phyloP scores from a whole-genome alignment of 805 yeast species.

The Barnettozyma siamensis region DNA sequence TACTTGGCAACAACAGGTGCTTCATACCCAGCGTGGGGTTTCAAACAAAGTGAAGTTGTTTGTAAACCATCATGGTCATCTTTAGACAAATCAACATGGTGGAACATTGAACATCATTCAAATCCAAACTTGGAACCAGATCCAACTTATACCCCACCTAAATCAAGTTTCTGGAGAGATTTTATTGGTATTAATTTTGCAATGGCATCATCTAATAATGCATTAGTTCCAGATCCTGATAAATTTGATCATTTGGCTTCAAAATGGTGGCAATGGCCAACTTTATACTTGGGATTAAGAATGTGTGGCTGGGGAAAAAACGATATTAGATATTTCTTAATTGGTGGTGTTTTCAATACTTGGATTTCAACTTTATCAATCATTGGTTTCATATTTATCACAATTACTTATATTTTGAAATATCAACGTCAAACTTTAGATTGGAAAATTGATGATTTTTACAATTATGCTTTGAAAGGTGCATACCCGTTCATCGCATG shows the following conservation, averaged over 20 bases:
- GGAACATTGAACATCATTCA: slow-evolving; percentile 73
- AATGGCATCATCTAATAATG: slow-evolving; percentile 83
- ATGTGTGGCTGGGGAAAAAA: slow-evolving; percentile 64
- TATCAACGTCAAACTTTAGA: slow-evolving; percentile 69
- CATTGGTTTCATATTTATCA: slow-evolving; percentile 38
- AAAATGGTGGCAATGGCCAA: slow-evolving; percentile 84
- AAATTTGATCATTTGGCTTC: slow-evolving; percentile 68
- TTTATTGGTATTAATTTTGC: slow-evolving; percentile 71
- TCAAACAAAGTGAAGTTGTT: slow-evolving; percentile 74
- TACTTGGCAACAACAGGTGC: slow-evolving; percentile 71
- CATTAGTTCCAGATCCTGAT: slow-evolving; percentile 69
- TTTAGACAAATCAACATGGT: slow-evolving; percentile 81
- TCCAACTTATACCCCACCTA: slow-evolving; percentile 47
- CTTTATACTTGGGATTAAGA: slow-evolving; percentile 63
- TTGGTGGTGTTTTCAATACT: slow-evolving; percentile 73
- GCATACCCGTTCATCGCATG: slow-evolving; percentile 85
- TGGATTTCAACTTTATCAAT: slow-evolving; percentile 65
- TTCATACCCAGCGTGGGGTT: slow-evolving; percentile 77
- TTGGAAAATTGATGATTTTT: slow-evolving; percentile 37
- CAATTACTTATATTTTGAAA: slow-evolving; percentile 34
- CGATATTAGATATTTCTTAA: slow-evolving; percentile 55
- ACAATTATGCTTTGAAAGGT: slow-evolving; percentile 54
- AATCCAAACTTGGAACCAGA: slow-evolving; percentile 56
- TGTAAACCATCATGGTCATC: slow-evolving; percentile 50
- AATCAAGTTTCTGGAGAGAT: slow-evolving; percentile 68